phyloP scores from a whole-genome alignment of 306 rosid species.

The Aeschynomene evenia region DNA sequence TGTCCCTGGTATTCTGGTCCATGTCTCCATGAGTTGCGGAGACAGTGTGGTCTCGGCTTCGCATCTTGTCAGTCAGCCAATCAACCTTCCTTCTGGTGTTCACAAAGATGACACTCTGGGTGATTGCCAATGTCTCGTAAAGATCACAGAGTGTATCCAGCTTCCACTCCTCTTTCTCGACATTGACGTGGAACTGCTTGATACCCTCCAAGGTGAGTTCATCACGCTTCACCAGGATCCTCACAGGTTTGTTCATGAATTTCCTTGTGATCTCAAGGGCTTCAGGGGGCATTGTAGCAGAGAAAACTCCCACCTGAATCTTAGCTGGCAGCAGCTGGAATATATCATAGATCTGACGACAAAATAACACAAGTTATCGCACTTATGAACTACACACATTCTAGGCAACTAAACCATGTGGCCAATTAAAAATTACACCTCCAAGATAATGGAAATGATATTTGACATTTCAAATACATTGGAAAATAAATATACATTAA shows the following conservation, averaged over 20 bases:
- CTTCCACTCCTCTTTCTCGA: constrained; percentile 54
- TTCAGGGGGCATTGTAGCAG: constrained; percentile 29
- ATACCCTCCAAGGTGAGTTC: too few species aligned
- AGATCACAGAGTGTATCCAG: constrained; percentile 37
- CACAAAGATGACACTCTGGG: constrained; percentile 62
- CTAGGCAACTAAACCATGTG: neutral
- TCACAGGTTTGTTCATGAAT: constrained; percentile 65
- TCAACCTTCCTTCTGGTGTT: constrained; percentile 22
- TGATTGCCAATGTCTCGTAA: constrained; percentile 48
- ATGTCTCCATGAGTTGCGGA: too few species aligned
- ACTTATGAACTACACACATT: neutral
- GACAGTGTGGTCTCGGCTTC: too few species aligned
- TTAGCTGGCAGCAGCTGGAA: constrained; percentile 58
- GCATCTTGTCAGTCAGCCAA: constrained; percentile 42
- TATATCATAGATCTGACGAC: constrained; percentile 55
- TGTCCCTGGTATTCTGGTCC: too few species aligned
- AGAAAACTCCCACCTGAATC: constrained; percentile 61
- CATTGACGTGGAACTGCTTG: too few species aligned
- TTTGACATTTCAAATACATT: neutral
- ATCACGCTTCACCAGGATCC: constrained; percentile 59
- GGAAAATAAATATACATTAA: neutral
- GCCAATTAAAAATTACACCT: neutral
- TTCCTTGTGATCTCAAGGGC: constrained; percentile 68
- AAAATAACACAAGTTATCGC: neutral
- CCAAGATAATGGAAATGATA: neutral